phyloP scores from a whole-genome alignment of 169 alveolate genomes.

The Eimeria necatrix region DNA sequence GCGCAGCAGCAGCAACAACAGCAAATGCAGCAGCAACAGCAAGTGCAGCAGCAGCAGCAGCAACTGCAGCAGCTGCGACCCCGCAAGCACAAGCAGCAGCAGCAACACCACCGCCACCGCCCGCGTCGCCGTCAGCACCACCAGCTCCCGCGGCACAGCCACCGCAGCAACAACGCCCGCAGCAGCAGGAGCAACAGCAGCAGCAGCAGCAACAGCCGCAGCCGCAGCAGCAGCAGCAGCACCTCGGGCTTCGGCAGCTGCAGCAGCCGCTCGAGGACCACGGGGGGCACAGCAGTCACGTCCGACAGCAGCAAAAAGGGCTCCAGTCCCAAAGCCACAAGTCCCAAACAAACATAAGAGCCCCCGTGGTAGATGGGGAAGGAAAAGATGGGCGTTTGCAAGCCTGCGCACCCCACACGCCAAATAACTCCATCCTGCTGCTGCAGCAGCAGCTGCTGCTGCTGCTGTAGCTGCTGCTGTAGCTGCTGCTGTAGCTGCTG shows the following conservation, averaged over 20 bases:
- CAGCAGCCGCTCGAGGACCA: conserved; percentile 40
- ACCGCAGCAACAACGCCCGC: conserved; percentile 15
- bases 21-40: background rate
- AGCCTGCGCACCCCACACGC: conserved; percentile 1
- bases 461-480: no score
- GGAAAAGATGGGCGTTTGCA: conserved; percentile 3
- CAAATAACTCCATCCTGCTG: no score
- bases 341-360: conserved; percentile 69
- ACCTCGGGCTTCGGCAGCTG: conserved; percentile 2
- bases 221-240: conserved; percentile 54
- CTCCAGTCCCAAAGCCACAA: conserved; percentile 10
- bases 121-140: background rate
- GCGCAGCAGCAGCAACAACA: background rate
- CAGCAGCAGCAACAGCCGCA: conserved; percentile 5
- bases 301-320: conserved; percentile 66
- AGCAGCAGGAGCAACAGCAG: conserved; percentile 26
- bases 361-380: conserved; percentile 81
- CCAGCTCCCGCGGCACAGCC: background rate
- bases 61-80: background rate
- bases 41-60: background rate
- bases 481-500: no score
- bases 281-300: conserved; percentile 72
- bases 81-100: background rate
- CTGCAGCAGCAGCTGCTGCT: no score
- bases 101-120: background rate